Base-by-base conservation (phyloP, 495 filamentous ascomycete genomes). In the Penicillium lividum region DNA sequence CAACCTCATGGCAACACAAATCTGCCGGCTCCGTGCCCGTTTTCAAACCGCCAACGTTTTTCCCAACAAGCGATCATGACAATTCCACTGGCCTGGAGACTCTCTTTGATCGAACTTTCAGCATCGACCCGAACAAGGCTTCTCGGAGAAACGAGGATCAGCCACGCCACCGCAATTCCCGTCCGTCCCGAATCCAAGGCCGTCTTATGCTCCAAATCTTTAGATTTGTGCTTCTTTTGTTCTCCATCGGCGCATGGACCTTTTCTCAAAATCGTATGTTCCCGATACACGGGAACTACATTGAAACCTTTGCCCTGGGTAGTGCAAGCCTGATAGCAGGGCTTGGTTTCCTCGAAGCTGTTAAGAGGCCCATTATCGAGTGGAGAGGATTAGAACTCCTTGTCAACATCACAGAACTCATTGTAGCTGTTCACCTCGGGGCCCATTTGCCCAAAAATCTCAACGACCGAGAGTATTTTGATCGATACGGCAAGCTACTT, bases 11-110 rank as follows among this genome's bases (percentile, higher is more conserved):
- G 70, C 56, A 61, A 43, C 56, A 60, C 22, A 63, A 56, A 27
- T 15, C 48, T 40, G 49, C 38, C 15, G 52, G 53, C 22, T 44
- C 71, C 13, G 68, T 74, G 52, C 42, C 73, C 38, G 61, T 74
- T 16, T 80, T 85, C 57, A 74, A 77, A 16, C 72, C 70, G 5
- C 82, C 80, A 0, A 79, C 67, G 29, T 84, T 86, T 67, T 84
- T 84, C 49, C 75, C 78, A 4, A 59, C 63, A 36, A 74, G 64
- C 43, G 77, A 80, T 53, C 64, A 77, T 47, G 61, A 65, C 34
- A 70, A 74, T 11, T 74, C 76, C 15, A 82, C 80, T 28, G 78
- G 78, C 18, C 65, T 83, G 9, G 79, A 82, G 63, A 69, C 61
- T 34, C 49, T 81, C 29, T 79, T 83, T 61, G 73, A 81, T 40